A percentile compares a stretch with the other conserved stretches of the same genome.
These are phyloP conservation scores for Dictyostelium firmibasis DNA, from an alignment of 78 protist genomes.

Conservation along the genomic window DNA sequence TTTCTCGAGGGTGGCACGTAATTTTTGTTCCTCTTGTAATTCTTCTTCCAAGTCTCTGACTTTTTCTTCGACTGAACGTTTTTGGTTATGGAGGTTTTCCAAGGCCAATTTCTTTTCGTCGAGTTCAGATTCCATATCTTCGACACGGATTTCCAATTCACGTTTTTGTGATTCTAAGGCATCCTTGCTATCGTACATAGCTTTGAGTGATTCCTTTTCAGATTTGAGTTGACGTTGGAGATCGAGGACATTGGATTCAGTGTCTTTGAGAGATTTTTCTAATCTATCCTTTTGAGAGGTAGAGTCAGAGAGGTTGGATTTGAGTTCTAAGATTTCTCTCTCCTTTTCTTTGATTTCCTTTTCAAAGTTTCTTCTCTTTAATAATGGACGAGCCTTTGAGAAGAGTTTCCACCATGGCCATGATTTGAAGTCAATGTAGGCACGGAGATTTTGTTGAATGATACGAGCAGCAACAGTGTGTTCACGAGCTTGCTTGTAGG, in stretches of 20 bases:
- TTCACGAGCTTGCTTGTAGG: constrained; percentile 82
- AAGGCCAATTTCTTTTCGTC: constrained; percentile 50
- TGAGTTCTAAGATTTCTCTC: constrained; percentile 51
- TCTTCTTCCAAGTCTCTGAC: constrained; percentile 79
- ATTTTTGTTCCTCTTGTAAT: constrained; percentile 69
- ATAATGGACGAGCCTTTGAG: constrained; percentile 82
- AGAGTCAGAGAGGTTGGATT: constrained; percentile 12
- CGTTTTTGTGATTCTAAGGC: constrained; percentile 74
- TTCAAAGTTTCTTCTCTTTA: constrained; percentile 85
- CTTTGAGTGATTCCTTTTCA: constrained; percentile 73
- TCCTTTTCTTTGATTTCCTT: constrained; percentile 85
- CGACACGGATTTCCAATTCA: constrained; percentile 68
- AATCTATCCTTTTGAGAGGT: constrained; percentile 18
- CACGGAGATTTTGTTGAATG: constrained; percentile 90
- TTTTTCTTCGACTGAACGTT: constrained; percentile 65
- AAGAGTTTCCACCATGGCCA: constrained; percentile 90
- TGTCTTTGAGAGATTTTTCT: constrained; percentile 65
- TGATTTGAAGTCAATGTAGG: constrained; percentile 82
- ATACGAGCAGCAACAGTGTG: constrained; percentile 85
- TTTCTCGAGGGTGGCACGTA: constrained; percentile 69
- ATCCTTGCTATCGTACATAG: constrained; percentile 56
- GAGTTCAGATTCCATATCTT: constrained; percentile 66
- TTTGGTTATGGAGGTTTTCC: constrained; percentile 50
- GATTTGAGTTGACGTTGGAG: constrained; percentile 67
- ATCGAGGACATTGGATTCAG: constrained; percentile 63